Conservation (phyloP, 2,329 filamentous ascomycete species). For the Cercospora brassicicola region DNA sequence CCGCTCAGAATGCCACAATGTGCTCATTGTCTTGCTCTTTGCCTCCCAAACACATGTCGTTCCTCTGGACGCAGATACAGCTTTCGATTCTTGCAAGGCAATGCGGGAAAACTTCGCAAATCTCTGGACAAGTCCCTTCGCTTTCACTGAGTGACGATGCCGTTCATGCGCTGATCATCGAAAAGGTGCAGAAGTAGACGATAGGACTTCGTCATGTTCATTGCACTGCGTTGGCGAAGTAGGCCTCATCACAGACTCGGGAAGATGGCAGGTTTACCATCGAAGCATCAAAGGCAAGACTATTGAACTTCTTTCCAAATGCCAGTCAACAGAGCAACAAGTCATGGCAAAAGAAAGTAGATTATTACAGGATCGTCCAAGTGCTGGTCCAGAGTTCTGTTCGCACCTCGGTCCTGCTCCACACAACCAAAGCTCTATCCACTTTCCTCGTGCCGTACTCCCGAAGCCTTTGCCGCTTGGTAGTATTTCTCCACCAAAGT, state of each 20-base stretch:
- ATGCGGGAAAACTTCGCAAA: not conserved
- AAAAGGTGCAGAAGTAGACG: not conserved
- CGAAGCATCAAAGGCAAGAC: not conserved
- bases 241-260: not conserved
- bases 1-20: not conserved
- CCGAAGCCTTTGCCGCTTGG: conserved; percentile 1
- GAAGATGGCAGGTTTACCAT: not conserved
- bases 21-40: not conserved
- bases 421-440: not conserved
- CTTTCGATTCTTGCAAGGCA: not conserved
- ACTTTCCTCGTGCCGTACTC: not conserved
- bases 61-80: not conserved
- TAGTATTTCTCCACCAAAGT: not conserved
- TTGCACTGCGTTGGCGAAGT: not conserved
- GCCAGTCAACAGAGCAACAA: not conserved
- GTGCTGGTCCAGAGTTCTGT: not conserved
- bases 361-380: not conserved
- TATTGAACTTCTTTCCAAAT: not conserved
- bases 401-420: not conserved
- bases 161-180: not conserved
- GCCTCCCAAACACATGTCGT: not conserved
- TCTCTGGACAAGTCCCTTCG: not conserved
- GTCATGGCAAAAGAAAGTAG: not conserved
- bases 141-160: not conserved
- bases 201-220: not conserved